phyloP scores from a whole-genome alignment of 768 basidiomycete species.

The Filobasidium floriforme region DNA sequence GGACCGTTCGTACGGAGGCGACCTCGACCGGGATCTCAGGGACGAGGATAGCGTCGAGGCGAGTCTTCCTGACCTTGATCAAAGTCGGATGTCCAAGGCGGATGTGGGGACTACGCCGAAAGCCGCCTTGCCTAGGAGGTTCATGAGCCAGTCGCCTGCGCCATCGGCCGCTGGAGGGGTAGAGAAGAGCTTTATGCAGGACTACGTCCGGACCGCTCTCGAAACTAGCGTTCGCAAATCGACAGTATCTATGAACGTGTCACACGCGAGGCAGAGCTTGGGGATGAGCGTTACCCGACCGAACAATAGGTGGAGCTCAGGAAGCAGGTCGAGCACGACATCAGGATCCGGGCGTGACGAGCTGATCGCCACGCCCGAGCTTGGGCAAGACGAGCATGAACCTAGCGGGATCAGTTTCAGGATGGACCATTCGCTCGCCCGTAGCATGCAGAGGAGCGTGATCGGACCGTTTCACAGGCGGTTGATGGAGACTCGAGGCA shows the following conservation, averaged over 20 bases:
- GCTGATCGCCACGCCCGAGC: constrained; percentile 1
- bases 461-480: constrained; percentile 2
- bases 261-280: not conserved
- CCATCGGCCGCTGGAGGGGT: not conserved
- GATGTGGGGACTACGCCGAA: not conserved
- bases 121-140: not conserved
- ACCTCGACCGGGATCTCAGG: not conserved
- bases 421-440: constrained; percentile 3
- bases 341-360: not conserved
- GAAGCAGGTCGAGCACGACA: not conserved
- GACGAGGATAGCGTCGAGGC: constrained; percentile 7
- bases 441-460: constrained; percentile 1
- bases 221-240: not conserved
- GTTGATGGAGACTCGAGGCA: not conserved
- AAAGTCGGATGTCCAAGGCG: not conserved
- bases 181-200: constrained; percentile 7
- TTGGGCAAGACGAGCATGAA: not conserved
- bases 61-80: not conserved
- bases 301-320: not conserved
- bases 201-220: constrained; percentile 2
- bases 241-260: not conserved
- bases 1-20: not conserved
- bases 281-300: not conserved
- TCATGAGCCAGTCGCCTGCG: not conserved
- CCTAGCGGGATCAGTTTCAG: not conserved